A percentile compares a stretch with the other conserved stretches of the same genome.
These are phyloP conservation scores for Plasmodium blacklocki DNA, from an alignment of 169 alveolate species.

Conservation along the genomic window DNA sequence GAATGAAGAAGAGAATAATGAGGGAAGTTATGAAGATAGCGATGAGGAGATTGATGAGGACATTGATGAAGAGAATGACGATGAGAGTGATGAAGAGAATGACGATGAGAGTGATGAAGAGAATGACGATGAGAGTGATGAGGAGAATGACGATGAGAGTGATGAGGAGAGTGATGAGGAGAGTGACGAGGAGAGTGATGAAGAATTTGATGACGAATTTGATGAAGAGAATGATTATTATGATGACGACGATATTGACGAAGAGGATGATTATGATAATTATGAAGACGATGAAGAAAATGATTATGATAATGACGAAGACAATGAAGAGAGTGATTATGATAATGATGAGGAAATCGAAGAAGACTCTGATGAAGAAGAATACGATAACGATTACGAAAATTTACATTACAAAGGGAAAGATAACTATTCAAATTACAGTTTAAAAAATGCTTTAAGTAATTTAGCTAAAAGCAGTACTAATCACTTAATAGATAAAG, in stretches of 20 bases:
- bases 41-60: background rate
- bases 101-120: background rate
- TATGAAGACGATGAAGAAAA: constrained; percentile 6
- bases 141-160: constrained; percentile 10
- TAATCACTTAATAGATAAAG: constrained; percentile 26
- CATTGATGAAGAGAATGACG: background rate
- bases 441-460: constrained; percentile 9
- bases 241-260: background rate
- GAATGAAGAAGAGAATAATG: background rate
- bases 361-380: background rate
- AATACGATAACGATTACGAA: background rate
- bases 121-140: background rate
- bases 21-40: background rate
- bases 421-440: background rate
- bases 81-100: background rate
- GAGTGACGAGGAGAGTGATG: background rate
- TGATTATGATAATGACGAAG: constrained; percentile 3
- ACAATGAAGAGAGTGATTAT: background rate
- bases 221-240: background rate
- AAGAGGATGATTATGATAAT: constrained; percentile 1
- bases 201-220: background rate
- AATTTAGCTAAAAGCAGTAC: constrained; percentile 21
- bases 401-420: background rate
- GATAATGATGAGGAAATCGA: constrained; percentile 3
- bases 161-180: constrained; percentile 13